Base-by-base conservation (phyloP, 345 rosid species). In the Pelargonium nanum region DNA sequence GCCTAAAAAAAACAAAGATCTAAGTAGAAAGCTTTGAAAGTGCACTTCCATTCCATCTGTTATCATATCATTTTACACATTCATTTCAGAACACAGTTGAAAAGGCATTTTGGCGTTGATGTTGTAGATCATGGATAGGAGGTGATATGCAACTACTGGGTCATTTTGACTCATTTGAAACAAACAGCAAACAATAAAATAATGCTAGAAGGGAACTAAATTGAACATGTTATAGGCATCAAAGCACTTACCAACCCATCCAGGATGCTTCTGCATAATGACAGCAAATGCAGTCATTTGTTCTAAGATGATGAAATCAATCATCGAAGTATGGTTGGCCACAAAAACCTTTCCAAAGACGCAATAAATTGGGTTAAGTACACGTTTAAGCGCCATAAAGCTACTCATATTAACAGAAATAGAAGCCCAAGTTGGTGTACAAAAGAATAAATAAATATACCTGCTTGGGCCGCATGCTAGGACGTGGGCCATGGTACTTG, bases 191-290 rank as follows among this genome's bases (percentile, higher is more conserved):
- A 2, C 48, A 40, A 2, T 40, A 40, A 2, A 28, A 8, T 24
- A 22, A 19, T 34, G 63, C 63, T 30, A 34, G 20, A 28, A 53
- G 20, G 20, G 24, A n/a, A 45, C 53, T 23, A 53, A 66, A 56
- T 3, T 0, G 26, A 21, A 57, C 17, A n/a, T n/a, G n/a, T n/a
- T n/a, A n/a, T n/a, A n/a, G n/a, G n/a, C n/a, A n/a, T n/a, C n/a
- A n/a, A n/a, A 22, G 4, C 40, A 80, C 99, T 82, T 74, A 86
- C 99, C 99, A 83, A 90, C 97, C 99, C 99, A 94, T 64, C 99
- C 99, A 74, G 99, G 99, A 82, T 94, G 99, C 72, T 94, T 94
- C 74, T 94, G 99, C 99, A 94, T 90, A 57, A 94, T 94, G 66
- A 90, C 96, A 62, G 99, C 91, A 72, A 94, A 90, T 68, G 97